Base-by-base conservation (phyloP, 2,329 filamentous ascomycete species). In the Colletotrichum tropicale region DNA sequence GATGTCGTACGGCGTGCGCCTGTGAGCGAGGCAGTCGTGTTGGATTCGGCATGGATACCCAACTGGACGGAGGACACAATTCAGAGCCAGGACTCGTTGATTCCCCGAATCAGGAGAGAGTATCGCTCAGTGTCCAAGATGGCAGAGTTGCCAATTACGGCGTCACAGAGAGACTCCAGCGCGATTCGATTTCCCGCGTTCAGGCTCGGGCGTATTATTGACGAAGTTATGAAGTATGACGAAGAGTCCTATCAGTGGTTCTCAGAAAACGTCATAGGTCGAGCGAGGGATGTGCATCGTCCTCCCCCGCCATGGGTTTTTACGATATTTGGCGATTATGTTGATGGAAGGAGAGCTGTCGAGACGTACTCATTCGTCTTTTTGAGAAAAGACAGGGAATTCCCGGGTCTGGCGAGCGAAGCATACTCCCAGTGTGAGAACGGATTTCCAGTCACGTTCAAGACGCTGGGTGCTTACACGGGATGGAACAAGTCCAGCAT, bases 391-490 rank as follows among this genome's bases (percentile, higher is more conserved):
- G 55, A 58, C 16, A 58, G 55, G 1, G 55, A 58, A 0, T 6
- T 6, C 4, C 15, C 12, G 0, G 26, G 21, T 28, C 55, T 58
- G 24, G 8, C 8, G 24, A 26, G 13, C 3, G 55, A 58, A 15
- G 55, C 55, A 0, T 26, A 21, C 0, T 28, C 55, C 0, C 13
- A 0, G 9, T 24, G 55, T 5, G 8, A 28, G 0, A 28, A 10
- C 1, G 55, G 55, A 1, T 58, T 4, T 6, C 55, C 55, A 5
- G 6, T 58, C 55, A 58, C 55, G 0, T 58, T 58, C 24, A 58
- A 18, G 24, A 58, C 55, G 0, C 24, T 58, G 0, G 1, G 10
- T 4, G 15, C 55, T 2, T 58, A 28, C 26, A 16, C 15, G 15
- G 4, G 15, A 3, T 58, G 55, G 55, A 58, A 58, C 2, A 28